Evolutionary conservation across 2,329 filamentous ascomycete species (phyloP).

Genomic region (Macrophomina phaseolina): DNA sequence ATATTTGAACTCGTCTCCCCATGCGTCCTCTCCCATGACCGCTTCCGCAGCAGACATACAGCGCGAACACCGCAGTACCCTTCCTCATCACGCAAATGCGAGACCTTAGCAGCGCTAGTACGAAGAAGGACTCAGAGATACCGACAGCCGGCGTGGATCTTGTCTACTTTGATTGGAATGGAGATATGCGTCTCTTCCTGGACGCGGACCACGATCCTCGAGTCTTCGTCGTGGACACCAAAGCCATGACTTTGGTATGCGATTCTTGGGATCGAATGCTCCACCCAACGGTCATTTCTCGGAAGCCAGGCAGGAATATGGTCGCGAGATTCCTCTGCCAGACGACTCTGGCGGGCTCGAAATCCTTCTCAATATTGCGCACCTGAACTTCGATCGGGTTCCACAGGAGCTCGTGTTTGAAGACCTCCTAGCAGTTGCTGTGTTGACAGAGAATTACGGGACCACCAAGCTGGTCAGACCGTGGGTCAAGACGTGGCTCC

Average conservation of each 20-base stretch:
- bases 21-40: too few relatives aligned
- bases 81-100: too few relatives aligned
- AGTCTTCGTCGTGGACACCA: slow-evolving; percentile 29
- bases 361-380: slow-evolving; percentile 42
- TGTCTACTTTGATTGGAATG: not conserved
- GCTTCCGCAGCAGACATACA: too few relatives aligned
- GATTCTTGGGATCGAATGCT: slow-evolving; percentile 35
- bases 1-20: too few relatives aligned
- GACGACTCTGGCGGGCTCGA: slow-evolving; percentile 39
- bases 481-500: slow-evolving; percentile 12
- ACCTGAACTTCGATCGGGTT: slow-evolving; percentile 36
- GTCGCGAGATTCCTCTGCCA: slow-evolving; percentile 36
- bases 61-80: too few relatives aligned
- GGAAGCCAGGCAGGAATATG: slow-evolving; percentile 13
- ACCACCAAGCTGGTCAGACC: slow-evolving; percentile 29
- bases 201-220: not conserved
- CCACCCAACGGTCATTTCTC: slow-evolving; percentile 23
- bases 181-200: not conserved
- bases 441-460: not conserved
- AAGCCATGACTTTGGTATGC: slow-evolving; percentile 31
- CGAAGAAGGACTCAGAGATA: not conserved
- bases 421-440: not conserved
- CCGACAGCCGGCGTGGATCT: not conserved
- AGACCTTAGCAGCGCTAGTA: not conserved
- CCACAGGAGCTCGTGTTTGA: slow-evolving; percentile 32